Evolutionary conservation across 2,329 filamentous ascomycete genomes (phyloP).

Genomic region (Colletotrichum destructivum): DNA sequence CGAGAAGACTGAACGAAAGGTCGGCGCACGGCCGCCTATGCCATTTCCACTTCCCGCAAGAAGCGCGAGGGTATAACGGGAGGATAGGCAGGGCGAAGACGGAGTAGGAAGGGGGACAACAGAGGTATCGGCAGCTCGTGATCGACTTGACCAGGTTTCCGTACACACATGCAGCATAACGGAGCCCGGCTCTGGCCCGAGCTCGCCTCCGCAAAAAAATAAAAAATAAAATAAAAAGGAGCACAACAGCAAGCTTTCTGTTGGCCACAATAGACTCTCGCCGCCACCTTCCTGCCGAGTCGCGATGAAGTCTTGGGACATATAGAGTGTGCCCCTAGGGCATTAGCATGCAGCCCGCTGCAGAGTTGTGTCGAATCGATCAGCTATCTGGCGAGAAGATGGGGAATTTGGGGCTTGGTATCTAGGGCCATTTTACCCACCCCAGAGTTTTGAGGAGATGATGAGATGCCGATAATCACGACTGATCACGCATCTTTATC

Average conservation of each 20-base stretch:
- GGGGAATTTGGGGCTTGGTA: not conserved
- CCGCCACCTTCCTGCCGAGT: not conserved
- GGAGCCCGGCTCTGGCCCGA: conserved; percentile 4
- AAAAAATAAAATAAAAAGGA: too few species aligned
- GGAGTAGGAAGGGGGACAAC: not conserved
- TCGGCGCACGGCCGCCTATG: not conserved
- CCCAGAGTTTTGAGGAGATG: not conserved
- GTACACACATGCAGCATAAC: not conserved
- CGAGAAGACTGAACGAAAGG: not conserved
- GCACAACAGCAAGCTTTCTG: not conserved
- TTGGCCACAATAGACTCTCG: not conserved
- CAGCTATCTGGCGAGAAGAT: not conserved
- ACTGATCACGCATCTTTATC: not conserved
- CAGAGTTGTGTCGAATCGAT: not conserved
- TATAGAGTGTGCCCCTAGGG: too few species aligned
- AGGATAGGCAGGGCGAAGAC: not conserved
- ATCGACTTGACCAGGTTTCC: not conserved
- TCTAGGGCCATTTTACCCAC: not conserved
- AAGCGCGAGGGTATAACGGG: not conserved
- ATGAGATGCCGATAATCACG: not conserved
- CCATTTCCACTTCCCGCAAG: not conserved
- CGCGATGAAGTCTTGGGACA: not conserved
- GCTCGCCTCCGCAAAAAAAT: conserved; percentile 3
- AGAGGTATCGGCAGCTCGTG: not conserved
- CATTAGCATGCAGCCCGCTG: not conserved